Percentiles rank a stretch among this genome's conserved stretches.
Evolutionary conservation across 192 early-diverging fungal genomes (phyloP).

Genomic region (Backusella australiensis): DNA sequence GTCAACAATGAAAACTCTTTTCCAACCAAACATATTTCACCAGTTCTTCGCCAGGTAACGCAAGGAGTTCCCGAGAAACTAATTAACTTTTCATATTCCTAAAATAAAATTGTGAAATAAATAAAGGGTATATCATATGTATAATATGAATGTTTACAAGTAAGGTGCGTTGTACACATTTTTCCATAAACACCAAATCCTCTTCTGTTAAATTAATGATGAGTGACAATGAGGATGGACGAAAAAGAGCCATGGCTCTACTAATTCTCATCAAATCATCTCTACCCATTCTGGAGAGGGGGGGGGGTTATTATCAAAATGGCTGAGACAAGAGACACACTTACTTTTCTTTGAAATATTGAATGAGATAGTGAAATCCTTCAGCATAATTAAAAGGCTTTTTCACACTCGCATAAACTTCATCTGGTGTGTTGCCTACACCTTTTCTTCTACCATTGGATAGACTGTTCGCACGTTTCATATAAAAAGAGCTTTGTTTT

Average conservation of each 20-base stretch:
- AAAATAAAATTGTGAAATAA: not conserved
- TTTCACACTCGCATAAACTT: conserved; percentile 76
- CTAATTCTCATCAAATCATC: conserved; percentile 88
- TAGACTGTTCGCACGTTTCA: not conserved
- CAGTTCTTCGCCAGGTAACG: conserved; percentile 95
- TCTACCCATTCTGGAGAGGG: conserved; percentile 70
- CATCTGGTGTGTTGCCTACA: conserved; percentile 49
- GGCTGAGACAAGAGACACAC: not conserved
- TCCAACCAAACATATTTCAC: conserved; percentile 92
- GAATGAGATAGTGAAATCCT: conserved; percentile 90
- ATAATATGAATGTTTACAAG: conserved; percentile 45
- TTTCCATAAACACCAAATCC: conserved; percentile 95
- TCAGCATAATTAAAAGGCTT: conserved; percentile 90
- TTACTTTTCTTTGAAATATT: conserved; percentile 73
- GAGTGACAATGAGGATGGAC: conserved; percentile 90
- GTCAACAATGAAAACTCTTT: conserved; percentile 96
- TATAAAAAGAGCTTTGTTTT: not conserved
- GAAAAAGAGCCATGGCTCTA: conserved; percentile 82
- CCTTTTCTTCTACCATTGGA: conserved; percentile 20
- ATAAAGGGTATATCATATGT: not conserved
- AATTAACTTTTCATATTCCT: conserved; percentile 95
- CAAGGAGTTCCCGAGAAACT: conserved; percentile 94
- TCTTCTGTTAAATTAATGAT: conserved; percentile 94
- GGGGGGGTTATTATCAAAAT: not conserved
- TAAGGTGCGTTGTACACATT: conserved; percentile 91